Evolutionary conservation across 495 filamentous ascomycete genomes (phyloP).

Genomic region (Mytilinidion resinicola): DNA sequence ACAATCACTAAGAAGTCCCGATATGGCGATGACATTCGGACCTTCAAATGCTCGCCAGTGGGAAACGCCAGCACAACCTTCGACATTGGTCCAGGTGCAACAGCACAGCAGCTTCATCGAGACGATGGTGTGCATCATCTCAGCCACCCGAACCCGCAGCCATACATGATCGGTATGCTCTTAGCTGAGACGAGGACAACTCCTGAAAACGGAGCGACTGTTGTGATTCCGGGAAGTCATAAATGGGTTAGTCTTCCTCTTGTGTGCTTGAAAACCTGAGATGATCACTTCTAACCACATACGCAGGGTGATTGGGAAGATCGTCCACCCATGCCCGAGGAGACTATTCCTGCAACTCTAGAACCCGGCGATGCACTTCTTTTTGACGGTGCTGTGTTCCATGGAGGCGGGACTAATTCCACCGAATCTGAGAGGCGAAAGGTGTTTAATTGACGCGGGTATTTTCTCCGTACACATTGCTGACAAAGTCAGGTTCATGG

Average conservation of each 20-base stretch:
- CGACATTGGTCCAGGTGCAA: constrained; percentile 23
- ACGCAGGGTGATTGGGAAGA: constrained; percentile 2
- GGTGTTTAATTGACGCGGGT: too few species aligned
- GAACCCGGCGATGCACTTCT: constrained; percentile 35
- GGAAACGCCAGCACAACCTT: constrained; percentile 28
- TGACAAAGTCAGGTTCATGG: constrained; percentile 27
- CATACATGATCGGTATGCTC: constrained; percentile 1
- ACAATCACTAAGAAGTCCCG: constrained; percentile 3
- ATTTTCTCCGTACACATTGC: background rate
- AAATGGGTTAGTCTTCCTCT: constrained; percentile 18
- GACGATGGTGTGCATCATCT: constrained; percentile 29
- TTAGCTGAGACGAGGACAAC: constrained; percentile 10
- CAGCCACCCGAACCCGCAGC: too few species aligned
- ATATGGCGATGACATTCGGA: constrained; percentile 6
- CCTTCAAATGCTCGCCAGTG: constrained; percentile 26
- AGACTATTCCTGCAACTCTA: constrained; percentile 19
- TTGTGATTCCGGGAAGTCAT: constrained; percentile 15
- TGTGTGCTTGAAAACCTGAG: too few species aligned
- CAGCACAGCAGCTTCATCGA: constrained; percentile 30
- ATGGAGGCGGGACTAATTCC: constrained; percentile 36
- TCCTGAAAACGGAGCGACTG: constrained; percentile 17
- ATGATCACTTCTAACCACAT: too few species aligned
- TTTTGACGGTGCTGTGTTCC: constrained; percentile 33
- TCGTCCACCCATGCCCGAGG: background rate
- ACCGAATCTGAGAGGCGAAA: background rate